phyloP scores from a whole-genome alignment of 768 basidiomycete genomes.

The Xanthoconium purpureum region DNA sequence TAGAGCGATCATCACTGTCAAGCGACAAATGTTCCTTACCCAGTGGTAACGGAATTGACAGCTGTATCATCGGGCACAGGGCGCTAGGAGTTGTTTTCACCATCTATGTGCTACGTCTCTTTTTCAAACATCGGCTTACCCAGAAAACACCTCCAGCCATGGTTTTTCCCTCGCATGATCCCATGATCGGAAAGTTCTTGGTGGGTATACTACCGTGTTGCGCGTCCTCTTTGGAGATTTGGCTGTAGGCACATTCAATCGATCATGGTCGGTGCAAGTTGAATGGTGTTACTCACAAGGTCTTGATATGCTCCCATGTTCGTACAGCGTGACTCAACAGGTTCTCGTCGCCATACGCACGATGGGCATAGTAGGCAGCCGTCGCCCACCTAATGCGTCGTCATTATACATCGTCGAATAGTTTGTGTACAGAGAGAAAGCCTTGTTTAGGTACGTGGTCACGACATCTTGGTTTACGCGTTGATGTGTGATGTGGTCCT shows the following conservation, averaged over 20 bases:
- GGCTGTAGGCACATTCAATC: conserved; percentile 1
- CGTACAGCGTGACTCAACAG: conserved; percentile 43
- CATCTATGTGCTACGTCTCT: no score
- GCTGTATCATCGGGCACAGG: conserved; percentile 40
- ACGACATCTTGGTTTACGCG: background rate
- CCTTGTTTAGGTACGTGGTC: background rate
- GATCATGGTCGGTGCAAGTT: background rate
- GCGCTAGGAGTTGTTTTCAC: conserved; percentile 29
- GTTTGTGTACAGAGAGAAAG: background rate
- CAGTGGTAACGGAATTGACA: conserved; percentile 31
- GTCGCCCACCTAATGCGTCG: conserved; percentile 47
- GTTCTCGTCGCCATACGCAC: conserved; percentile 44
- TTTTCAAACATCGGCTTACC: no score
- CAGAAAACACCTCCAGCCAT: no score
- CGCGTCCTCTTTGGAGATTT: conserved; percentile 40
- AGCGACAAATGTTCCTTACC: conserved; percentile 7
- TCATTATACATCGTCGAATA: conserved; percentile 3
- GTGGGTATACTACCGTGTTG: conserved; percentile 35
- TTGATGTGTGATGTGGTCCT: background rate
- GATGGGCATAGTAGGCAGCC: conserved; percentile 48
- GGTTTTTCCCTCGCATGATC: conserved; percentile 43
- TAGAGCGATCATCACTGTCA: background rate
- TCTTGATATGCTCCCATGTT: conserved; percentile 48
- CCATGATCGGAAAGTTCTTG: conserved; percentile 41
- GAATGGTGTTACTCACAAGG: conserved; percentile 36